Conservation (phyloP, 2,329 filamentous ascomycete genomes). For the Lasiodiplodia theobromae region DNA sequence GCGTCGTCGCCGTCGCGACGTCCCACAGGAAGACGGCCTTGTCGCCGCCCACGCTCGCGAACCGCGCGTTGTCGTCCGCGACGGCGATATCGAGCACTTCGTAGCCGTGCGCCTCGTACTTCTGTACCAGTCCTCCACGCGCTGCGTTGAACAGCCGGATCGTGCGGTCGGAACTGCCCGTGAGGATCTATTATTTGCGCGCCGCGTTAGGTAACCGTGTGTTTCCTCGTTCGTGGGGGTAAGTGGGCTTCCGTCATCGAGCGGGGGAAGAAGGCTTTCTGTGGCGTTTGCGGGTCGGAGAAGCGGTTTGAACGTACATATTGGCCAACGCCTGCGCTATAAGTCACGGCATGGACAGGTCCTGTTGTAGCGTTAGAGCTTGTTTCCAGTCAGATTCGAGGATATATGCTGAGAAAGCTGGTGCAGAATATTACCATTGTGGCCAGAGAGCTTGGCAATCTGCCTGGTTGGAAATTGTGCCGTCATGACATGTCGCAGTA, state of each 20-base stretch:
- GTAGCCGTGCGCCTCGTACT: conserved; percentile 89
- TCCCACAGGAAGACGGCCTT: conserved; percentile 94
- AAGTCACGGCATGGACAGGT: conserved; percentile 59
- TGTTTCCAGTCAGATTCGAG: background rate
- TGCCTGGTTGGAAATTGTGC: conserved; percentile 49
- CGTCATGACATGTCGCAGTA: conserved; percentile 41
- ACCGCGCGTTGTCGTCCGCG: conserved; percentile 76
- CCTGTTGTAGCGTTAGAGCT: conserved; percentile 37
- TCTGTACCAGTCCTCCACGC: conserved; percentile 75
- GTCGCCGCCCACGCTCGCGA: conserved; percentile 89
- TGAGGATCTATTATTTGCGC: conserved; percentile 63
- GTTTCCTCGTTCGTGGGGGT: no score
- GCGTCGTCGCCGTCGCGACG: conserved; percentile 78
- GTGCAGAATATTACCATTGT: conserved; percentile 39
- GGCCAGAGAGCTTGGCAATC: conserved; percentile 50
- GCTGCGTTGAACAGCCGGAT: conserved; percentile 86
- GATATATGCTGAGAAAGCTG: no score
- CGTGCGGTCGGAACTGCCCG: conserved; percentile 82
- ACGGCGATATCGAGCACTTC: conserved; percentile 85
- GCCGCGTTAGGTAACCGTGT: background rate
- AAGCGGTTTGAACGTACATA: conserved; percentile 44
- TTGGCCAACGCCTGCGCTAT: conserved; percentile 56
- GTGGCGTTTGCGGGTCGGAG: background rate
- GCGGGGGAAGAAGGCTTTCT: background rate
- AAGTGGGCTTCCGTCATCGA: background rate